These are phyloP conservation scores for Puccinellia tenuiflora DNA, from an alignment of 176 grass and related monocot species.

Conservation along the genomic window DNA sequence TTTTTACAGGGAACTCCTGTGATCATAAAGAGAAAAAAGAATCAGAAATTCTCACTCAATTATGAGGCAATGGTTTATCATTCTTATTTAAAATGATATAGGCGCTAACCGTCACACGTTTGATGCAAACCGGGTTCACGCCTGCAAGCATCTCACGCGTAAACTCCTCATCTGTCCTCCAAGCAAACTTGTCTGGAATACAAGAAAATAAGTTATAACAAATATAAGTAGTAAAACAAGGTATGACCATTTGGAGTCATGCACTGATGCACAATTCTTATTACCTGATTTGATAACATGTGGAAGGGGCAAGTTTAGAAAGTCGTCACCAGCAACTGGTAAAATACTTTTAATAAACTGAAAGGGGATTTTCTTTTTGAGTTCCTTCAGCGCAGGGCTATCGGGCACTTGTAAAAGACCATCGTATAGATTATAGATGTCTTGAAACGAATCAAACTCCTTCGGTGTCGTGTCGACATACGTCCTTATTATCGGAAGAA, in stretches of 20 bases:
- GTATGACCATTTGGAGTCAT: background rate
- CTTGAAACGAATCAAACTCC: constrained; percentile 76
- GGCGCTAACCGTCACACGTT: constrained; percentile 47
- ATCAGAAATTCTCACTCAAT: background rate
- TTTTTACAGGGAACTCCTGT: constrained; percentile 75
- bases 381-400: constrained; percentile 24
- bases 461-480: constrained; percentile 35
- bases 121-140: constrained; percentile 81
- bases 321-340: constrained; percentile 43
- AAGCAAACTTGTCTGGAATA: constrained; percentile 52
- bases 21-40: background rate
- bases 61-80: background rate
- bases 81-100: background rate
- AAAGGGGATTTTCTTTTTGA: constrained; percentile 44
- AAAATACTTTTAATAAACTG: constrained; percentile 56
- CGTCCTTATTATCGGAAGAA: constrained; percentile 37
- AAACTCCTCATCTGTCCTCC: constrained; percentile 93
- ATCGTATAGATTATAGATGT: constrained; percentile 70
- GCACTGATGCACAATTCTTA: background rate
- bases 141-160: constrained; percentile 85
- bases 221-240: background rate
- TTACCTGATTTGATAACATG: constrained; percentile 67
- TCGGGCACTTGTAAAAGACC: constrained; percentile 38
- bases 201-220: background rate
- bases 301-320: constrained; percentile 66